These are phyloP conservation scores for Mentha longifolia DNA, from an alignment of 257 asterid species.

Conservation along the genomic window DNA sequence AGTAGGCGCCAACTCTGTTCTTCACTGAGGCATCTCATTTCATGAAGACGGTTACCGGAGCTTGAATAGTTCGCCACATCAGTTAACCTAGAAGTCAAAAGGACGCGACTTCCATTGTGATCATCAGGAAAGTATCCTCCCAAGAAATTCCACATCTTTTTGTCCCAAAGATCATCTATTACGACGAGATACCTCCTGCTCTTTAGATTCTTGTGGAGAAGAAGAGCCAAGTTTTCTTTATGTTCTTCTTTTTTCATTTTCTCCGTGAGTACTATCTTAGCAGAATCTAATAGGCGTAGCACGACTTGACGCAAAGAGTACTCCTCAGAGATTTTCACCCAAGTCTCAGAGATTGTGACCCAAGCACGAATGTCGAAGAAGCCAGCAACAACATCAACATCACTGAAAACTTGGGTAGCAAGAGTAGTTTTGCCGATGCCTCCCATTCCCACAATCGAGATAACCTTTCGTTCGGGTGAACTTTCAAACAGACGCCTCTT, in stretches of 20 bases:
- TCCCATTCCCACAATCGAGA: constrained; percentile 38
- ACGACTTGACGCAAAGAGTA: not conserved
- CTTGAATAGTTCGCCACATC: constrained; percentile 16
- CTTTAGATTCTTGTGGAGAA: not conserved
- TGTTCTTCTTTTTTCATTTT: too few species aligned
- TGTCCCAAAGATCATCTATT: constrained; percentile 38
- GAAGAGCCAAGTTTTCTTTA: too few species aligned
- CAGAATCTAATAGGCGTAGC: constrained; percentile 5
- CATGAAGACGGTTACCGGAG: not conserved
- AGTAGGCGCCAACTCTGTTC: constrained; percentile 29
- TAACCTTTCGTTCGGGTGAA: not conserved
- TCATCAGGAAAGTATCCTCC: constrained; percentile 1
- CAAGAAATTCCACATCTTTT: constrained; percentile 13
- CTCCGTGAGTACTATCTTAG: not conserved
- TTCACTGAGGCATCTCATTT: not conserved
- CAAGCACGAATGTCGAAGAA: constrained; percentile 27
- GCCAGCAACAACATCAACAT: not conserved
- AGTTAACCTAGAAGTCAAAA: constrained; percentile 27
- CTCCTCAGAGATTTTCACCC: too few species aligned
- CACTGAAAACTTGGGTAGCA: constrained; percentile 13
- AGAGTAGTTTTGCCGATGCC: constrained; percentile 40
- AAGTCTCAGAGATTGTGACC: constrained; percentile 28
- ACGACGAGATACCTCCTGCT: constrained; percentile 27
- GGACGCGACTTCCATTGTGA: constrained; percentile 27
- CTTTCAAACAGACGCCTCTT: not conserved